Evolutionary conservation across 306 rosid genomes (phyloP).

Genomic region (Herpetospermum pedunculosum): DNA sequence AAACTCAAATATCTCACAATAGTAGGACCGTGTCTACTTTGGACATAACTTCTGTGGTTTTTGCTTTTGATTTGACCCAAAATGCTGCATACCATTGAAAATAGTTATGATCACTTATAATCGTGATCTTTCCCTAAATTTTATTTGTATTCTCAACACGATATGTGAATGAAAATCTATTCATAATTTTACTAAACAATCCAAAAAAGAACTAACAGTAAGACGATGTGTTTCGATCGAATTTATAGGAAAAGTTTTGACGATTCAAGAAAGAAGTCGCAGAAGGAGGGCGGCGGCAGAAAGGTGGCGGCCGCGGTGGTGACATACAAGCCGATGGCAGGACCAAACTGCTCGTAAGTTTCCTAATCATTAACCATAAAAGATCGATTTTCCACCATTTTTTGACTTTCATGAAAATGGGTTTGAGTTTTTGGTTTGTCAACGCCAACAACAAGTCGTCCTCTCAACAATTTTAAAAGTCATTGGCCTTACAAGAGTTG

Average conservation of each 20-base stretch:
- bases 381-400: background rate
- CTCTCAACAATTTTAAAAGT: background rate
- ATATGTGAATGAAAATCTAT: too few relatives aligned
- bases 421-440: background rate
- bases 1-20: too few relatives aligned
- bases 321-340: constrained; percentile 35
- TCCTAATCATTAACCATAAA: background rate
- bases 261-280: constrained; percentile 26
- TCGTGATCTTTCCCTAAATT: too few relatives aligned
- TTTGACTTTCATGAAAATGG: background rate
- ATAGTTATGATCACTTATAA: too few relatives aligned
- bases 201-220: background rate
- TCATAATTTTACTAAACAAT: too few relatives aligned
- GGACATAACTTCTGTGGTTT: too few relatives aligned
- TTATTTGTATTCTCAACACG: too few relatives aligned
- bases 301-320: constrained; percentile 13
- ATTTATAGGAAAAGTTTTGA: constrained; percentile 43
- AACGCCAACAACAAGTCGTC: background rate
- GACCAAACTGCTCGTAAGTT: constrained; percentile 90
- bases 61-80: too few relatives aligned
- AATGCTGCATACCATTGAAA: too few relatives aligned
- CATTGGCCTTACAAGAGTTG: background rate
- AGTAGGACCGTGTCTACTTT: too few relatives aligned
- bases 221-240: background rate
- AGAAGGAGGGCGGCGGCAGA: constrained; percentile 24